Base-by-base conservation (phyloP, 306 rosid species). In the Cyamopsis tetragonoloba region DNA sequence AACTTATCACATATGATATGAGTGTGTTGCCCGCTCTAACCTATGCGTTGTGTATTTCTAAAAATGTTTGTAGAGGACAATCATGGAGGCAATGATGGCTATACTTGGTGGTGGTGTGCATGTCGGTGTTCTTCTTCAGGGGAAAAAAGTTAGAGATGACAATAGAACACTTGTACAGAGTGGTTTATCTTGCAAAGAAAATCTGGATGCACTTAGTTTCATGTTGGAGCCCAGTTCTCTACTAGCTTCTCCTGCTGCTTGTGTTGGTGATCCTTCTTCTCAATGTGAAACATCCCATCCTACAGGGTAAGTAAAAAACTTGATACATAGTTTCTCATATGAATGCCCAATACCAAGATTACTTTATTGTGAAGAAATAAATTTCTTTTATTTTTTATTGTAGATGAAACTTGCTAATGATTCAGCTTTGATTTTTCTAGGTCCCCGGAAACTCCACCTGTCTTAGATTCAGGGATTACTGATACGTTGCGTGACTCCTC, bases 1-100 rank as follows among this genome's bases (percentile, higher is more conserved):
- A 20, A 32, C 61, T 48, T 20, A 13, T 34, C 49, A 6, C 32
- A 30, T 3, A 51, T 63, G n/a, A 22, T n/a, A n/a, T n/a, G n/a
- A 22, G 44, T 49, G 39, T 51, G 60, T 24, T 53, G 17, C 55
- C 62, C 63, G 34, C 19, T 41, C 57, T 70, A 18, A 31, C 49
- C 27, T 22, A 4, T 61, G 66, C 59, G 23, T 26, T 41, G 74
- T 34, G 44, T 61, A 42, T 31, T 31, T 31, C 27, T 50, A n/a
- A 32, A 22, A 62, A 24, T 70, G 58, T 69, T 56, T 13, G 50
- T 87, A 92, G 98, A 89, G 87, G 82, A 73, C 81, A 12, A 83
- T 92, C 31, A 86, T 86, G 89, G 96, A 92, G 56, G 86, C 96
- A 8, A 83, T 92, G 69, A 82, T 82, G 68, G 77, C 93, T 67